Base-by-base conservation (phyloP, 306 rosid species). In the Mucuna pruriens region DNA sequence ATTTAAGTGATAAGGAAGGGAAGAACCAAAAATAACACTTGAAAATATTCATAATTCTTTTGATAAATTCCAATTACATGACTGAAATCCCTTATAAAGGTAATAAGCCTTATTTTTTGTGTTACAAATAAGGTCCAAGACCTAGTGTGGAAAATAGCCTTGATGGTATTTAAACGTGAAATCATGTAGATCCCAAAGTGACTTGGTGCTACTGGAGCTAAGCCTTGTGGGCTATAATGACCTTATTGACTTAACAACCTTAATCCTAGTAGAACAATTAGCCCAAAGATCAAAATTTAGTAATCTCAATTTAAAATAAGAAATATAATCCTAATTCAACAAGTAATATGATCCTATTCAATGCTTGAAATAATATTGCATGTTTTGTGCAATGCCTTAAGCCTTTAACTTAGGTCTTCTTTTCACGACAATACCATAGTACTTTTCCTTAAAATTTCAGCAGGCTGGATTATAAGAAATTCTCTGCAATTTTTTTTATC, bases 41-140 rank as follows among this genome's bases (percentile, higher is more conserved):
- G 54, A 34, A 61, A 45, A 61, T 19, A 51, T 29, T 65, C 15
- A n/a, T 23, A 80, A 29, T 58, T 60, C 25, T 79, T 71, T 79
- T 57, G 49, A 60, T 70, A 31, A 69, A 52, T 55, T 77, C 51
- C 22, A 36, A 20, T 65, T 22, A 46, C 46, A 44, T n/a, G 20
- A 38, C 54, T 75, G 40, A 58, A 48, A 77, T 77, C 23, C 20
- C 12, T 76, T 3, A 22, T 19, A 68, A 17, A 39, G 36, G 25
- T 12, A 42, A 68, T 17, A 26, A 72, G 42, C 48, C 33, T 57
- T 57, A 57, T 10, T 72, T 16, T 72, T 61, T 29, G 68, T 20
- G 20, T 61, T 61, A 5, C 68, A 31, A 61, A 61, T 61, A 33
- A 61, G 10, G 31, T 33, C 68, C n/a, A 13, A 3, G 39, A 3